Evolutionary conservation across 2,329 filamentous ascomycete genomes (phyloP).

Genomic region (Tolypocladium tropicale): DNA sequence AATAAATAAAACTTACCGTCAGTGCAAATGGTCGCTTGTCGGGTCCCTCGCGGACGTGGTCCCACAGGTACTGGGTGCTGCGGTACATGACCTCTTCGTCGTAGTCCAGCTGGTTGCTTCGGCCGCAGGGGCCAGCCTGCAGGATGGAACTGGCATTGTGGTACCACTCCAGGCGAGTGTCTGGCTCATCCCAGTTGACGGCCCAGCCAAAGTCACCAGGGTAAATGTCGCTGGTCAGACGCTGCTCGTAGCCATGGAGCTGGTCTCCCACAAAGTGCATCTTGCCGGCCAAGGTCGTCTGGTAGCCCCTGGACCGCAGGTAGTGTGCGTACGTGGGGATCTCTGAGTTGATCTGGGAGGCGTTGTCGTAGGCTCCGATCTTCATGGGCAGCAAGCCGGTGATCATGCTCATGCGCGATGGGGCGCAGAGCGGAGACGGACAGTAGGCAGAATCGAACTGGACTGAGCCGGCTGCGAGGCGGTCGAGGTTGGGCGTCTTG

Average conservation of each 20-base stretch:
- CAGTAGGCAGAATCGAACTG: conserved; percentile 94
- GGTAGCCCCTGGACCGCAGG: conserved; percentile 72
- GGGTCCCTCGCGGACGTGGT: conserved; percentile 74
- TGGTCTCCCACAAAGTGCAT: conserved; percentile 98
- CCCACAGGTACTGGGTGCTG: conserved; percentile 80
- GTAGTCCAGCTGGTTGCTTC: conserved; percentile 92
- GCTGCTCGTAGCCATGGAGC: conserved; percentile 85
- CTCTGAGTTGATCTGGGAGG: conserved; percentile 71
- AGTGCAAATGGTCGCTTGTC: conserved; percentile 70
- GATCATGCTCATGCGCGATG: conserved; percentile 90
- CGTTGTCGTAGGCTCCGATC: conserved; percentile 89
- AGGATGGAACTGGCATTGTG: conserved; percentile 92
- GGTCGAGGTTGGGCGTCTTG: conserved; percentile 83
- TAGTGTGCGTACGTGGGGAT: conserved; percentile 91
- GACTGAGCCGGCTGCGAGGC: conserved; percentile 68
- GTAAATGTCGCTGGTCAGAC: conserved; percentile 92
- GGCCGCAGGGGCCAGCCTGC: conserved; percentile 78
- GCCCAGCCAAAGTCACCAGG: conserved; percentile 91
- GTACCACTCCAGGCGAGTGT: conserved; percentile 83
- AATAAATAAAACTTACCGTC: conserved; percentile 49
- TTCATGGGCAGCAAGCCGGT: conserved; percentile 84
- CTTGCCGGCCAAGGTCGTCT: conserved; percentile 85
- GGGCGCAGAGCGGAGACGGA: conserved; percentile 84
- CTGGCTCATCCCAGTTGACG: conserved; percentile 90
- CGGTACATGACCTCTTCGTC: conserved; percentile 95